Evolutionary conservation across 1,284 basidiomycete species (phyloP).

Genomic region (Phellopilus nigrolimitatus): DNA sequence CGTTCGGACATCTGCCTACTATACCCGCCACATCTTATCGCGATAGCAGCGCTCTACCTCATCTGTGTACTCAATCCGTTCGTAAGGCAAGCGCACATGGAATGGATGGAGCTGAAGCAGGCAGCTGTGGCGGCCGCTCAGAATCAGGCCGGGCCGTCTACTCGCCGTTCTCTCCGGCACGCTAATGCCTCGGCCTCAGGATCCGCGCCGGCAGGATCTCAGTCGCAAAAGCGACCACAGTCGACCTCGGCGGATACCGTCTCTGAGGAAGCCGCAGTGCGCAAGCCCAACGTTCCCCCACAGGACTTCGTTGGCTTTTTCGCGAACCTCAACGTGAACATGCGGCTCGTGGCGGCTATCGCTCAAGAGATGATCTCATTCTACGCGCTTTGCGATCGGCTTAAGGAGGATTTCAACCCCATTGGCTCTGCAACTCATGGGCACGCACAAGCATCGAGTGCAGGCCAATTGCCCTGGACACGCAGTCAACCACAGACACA

Average conservation of each 20-base stretch:
- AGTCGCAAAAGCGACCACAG: conserved; percentile 11
- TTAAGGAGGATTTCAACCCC: conserved; percentile 52
- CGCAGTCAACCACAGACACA: conserved; percentile 15
- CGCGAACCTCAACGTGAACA: conserved; percentile 79
- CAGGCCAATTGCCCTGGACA: background rate
- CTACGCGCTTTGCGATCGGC: conserved; percentile 85
- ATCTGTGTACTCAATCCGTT: conserved; percentile 66
- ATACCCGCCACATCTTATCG: conserved; percentile 92
- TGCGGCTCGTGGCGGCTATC: conserved; percentile 79
- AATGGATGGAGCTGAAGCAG: conserved; percentile 28
- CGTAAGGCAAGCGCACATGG: conserved; percentile 36
- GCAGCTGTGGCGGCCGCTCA: conserved; percentile 26
- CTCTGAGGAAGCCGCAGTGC: conserved; percentile 7
- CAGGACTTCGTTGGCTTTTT: conserved; percentile 81
- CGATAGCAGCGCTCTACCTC: conserved; percentile 87
- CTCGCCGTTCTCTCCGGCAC: conserved; percentile 16
- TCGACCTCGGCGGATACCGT: background rate
- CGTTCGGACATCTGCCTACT: conserved; percentile 86
- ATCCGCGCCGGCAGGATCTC: background rate
- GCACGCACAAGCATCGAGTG: background rate
- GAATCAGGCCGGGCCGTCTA: conserved; percentile 18
- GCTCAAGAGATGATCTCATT: conserved; percentile 87
- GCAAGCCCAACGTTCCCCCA: conserved; percentile 30
- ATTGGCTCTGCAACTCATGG: background rate
- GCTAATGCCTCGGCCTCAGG: conserved; percentile 1